Evolutionary conservation across 768 basidiomycete genomes (phyloP).

Genomic region (Plicaturopsis crispa): DNA sequence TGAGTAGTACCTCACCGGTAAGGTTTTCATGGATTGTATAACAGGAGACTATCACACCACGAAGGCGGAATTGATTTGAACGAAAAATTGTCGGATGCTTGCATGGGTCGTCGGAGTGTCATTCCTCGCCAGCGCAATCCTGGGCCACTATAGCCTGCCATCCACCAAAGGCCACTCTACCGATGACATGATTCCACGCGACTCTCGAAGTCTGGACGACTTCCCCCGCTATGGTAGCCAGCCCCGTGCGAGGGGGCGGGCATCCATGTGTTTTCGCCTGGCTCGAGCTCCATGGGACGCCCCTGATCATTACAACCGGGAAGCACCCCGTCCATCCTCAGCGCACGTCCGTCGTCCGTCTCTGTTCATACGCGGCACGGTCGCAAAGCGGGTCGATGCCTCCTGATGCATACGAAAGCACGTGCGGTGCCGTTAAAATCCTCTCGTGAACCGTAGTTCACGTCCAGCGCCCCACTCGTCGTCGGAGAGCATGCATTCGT

Average conservation of each 20-base stretch:
- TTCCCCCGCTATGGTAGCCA: slow-evolving; percentile 31
- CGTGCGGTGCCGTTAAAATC: background rate
- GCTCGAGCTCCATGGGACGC: slow-evolving; percentile 26
- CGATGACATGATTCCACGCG: no score
- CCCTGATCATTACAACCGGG: slow-evolving; percentile 25
- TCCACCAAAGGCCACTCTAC: no score
- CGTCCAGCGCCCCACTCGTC: slow-evolving; percentile 22
- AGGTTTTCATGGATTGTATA: no score
- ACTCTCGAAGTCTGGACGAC: slow-evolving; percentile 33
- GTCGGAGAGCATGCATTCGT: slow-evolving; percentile 11
- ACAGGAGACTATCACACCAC: no score
- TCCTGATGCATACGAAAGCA: slow-evolving; percentile 16
- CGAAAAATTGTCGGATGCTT: background rate
- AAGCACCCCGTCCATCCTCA: slow-evolving; percentile 16
- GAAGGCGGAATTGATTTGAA: background rate
- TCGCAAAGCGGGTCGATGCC: slow-evolving; percentile 5
- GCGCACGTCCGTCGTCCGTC: slow-evolving; percentile 12
- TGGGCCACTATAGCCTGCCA: background rate
- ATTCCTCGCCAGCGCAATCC: background rate
- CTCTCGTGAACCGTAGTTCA: slow-evolving; percentile 1
- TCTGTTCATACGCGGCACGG: slow-evolving; percentile 8
- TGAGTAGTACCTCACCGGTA: no score
- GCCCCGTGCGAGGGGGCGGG: slow-evolving; percentile 23
- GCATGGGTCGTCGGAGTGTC: background rate
- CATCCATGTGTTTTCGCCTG: no score